Base-by-base conservation (phyloP, 108 stramenopile genomes). In the Nitzschia sp. region DNA sequence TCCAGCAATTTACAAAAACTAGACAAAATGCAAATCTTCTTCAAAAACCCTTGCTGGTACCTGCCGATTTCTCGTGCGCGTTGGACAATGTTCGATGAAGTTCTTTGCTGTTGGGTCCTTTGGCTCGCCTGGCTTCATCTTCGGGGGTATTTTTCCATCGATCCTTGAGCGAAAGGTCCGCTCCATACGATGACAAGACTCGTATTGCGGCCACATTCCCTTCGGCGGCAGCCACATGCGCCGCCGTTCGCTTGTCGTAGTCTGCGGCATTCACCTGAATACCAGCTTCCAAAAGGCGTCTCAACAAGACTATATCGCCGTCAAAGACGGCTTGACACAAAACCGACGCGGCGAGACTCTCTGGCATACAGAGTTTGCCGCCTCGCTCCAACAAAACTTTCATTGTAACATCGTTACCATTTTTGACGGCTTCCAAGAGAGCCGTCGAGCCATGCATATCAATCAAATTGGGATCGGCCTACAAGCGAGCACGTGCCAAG, bases 401-500 rank as follows among this genome's bases (percentile, higher is more conserved):
- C 75, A 81, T 75, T 6, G 65, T 80, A 0, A 48, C 71, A 32
- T 83, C 85, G 46, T 90, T 68, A 18, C 88, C 88, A 66, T 81
- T 85, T 49, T 79, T 83, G 13, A 67, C 74, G 36, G 88, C 88
- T 69, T 85, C 85, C 23, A 74, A 59, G 35, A 90, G 63, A 2
- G 88, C 85, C 29, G 76, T 73, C 8, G 82, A 72, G 4, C 88
- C 84, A 51, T 87, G 84, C 81, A 90, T 80, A 57, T 90, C 88
- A 26, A 62, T 62, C 45, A 82, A 25, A 54, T 89, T 89, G 15
- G 88, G 85, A 59, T 82, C 46, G 3, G 85, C 88, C 38, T 42
- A 15, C 38, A 42, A n/a, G n/a, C n/a, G n/a, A n/a, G n/a, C n/a
- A n/a, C n/a, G n/a, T n/a, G n/a, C n/a, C n/a, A n/a, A n/a, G n/a